Evolutionary conservation across 192 early-diverging fungal species (phyloP), one percentile per base, ranked within the genome.

Genomic region (Linnemannia exigua): DNA sequence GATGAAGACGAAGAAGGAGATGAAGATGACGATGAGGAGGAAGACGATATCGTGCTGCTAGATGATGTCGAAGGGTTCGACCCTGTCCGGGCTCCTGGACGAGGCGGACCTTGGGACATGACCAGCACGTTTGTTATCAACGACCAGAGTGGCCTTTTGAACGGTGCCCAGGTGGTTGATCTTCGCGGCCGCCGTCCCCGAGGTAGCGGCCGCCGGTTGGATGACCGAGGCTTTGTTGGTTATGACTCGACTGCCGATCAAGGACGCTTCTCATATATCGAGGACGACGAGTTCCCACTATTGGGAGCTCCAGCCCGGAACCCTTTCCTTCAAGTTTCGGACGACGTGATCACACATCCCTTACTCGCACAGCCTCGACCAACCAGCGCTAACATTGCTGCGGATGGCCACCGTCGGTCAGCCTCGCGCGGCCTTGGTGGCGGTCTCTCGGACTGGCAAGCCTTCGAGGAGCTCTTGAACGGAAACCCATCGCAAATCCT

Each of bases 321-420:
- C 47, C 80, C 88, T 20, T 76, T 87, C 71, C 41, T 82, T 0
- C 80, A 81, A 51, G 68, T 73, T 12, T 88, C 87, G n/a, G 94
- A 94, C 74, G 90, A 92, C 77, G 79, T 90, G 51, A 90, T 91
- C 54, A 89, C 92, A 0, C 95, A 95, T 82, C 95, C 95, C 35
- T 80, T 95, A 41, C 86, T 95, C 47, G 87, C 92, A 28, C 92
- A 94, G 70, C 89, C 82, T 69, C 48, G 81, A n/a, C 38, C 81
- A 36, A 52, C 77, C 3, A 41, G 75, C n/a, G 67, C 81, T 20
- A 67, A n/a, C 36, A 3, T 74, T 17, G 35, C 73, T 12, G 12
- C 75, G 5, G 82, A 85, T 31, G 58, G 36, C 16, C 72, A 75
- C 36, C 74, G 86, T 58, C 75, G 88, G 51, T 63, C 79, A 50